phyloP scores from a whole-genome alignment of 345 rosid species.

The Gossypioides kirkii region DNA sequence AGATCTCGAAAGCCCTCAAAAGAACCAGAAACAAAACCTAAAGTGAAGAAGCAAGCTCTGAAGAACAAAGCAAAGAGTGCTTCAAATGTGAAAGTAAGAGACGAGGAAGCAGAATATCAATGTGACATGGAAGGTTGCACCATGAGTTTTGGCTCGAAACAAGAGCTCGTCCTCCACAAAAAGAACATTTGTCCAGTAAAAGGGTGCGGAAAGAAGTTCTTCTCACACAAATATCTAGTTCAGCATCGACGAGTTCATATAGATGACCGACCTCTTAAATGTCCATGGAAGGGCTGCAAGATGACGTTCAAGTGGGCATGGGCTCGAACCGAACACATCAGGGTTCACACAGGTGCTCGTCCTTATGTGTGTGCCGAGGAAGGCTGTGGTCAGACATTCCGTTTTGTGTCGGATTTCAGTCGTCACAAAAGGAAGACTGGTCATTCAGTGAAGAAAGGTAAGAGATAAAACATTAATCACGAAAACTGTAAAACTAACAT shows the following conservation, averaged over 20 bases:
- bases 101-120: constrained; percentile 55
- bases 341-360: constrained; percentile 98
- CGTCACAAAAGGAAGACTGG: constrained; percentile 95
- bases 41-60: constrained; percentile 19
- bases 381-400: constrained; percentile 88
- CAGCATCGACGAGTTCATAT: constrained; percentile 87
- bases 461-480: constrained; percentile 22
- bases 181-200: constrained; percentile 83
- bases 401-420: constrained; percentile 92
- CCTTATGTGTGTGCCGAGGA: constrained; percentile 78
- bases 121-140: constrained; percentile 93
- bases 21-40: background rate
- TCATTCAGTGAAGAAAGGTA: constrained; percentile 59
- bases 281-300: constrained; percentile 98
- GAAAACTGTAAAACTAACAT: constrained; percentile 20
- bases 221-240: constrained; percentile 93
- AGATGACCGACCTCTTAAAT: constrained; percentile 93
- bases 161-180: constrained; percentile 69
- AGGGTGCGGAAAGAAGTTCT: constrained; percentile 90
- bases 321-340: constrained; percentile 90
- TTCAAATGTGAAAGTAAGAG: constrained; percentile 33
- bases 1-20: constrained; percentile 39
- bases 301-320: constrained; percentile 99
- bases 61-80: constrained; percentile 43
- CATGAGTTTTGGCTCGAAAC: constrained; percentile 71